These are phyloP conservation scores for Penicillium sclerotiorum DNA, from an alignment of 2,329 filamentous ascomycete genomes.

Conservation along the genomic window DNA sequence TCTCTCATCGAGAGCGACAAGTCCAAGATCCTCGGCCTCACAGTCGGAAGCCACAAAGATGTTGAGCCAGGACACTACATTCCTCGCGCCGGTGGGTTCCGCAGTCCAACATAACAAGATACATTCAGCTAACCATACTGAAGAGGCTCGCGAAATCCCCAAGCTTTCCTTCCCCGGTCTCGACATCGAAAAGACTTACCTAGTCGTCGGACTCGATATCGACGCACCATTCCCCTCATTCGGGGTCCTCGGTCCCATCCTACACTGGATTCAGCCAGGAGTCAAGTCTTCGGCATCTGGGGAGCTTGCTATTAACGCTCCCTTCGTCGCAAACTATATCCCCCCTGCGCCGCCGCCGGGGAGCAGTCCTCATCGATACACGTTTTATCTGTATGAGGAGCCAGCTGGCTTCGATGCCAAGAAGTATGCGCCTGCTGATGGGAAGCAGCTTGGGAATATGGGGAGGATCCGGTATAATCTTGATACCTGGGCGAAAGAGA, in stretches of 20 bases:
- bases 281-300: constrained; percentile 16
- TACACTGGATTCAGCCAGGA: constrained; percentile 38
- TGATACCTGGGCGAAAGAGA: constrained; percentile 43
- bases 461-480: constrained; percentile 49
- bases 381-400: constrained; percentile 55
- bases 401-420: constrained; percentile 42
- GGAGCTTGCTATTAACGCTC: constrained; percentile 16
- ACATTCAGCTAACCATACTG: not conserved
- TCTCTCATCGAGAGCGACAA: constrained; percentile 33
- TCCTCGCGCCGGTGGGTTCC: constrained; percentile 31
- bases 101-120: not conserved
- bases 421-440: constrained; percentile 38
- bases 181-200: constrained; percentile 24
- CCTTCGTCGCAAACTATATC: constrained; percentile 43
- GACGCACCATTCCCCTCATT: constrained; percentile 37
- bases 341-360: constrained; percentile 51
- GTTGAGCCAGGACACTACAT: constrained; percentile 36
- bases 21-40: constrained; percentile 38
- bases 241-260: constrained; percentile 29
- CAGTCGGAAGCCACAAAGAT: constrained; percentile 26
- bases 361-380: constrained; percentile 53
- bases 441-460: constrained; percentile 39
- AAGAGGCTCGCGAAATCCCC: constrained; percentile 26
- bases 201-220: constrained; percentile 31
- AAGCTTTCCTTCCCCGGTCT: constrained; percentile 20